Evolutionary conservation across 768 basidiomycete species (phyloP).

Genomic region (Phylloporus scabripes): DNA sequence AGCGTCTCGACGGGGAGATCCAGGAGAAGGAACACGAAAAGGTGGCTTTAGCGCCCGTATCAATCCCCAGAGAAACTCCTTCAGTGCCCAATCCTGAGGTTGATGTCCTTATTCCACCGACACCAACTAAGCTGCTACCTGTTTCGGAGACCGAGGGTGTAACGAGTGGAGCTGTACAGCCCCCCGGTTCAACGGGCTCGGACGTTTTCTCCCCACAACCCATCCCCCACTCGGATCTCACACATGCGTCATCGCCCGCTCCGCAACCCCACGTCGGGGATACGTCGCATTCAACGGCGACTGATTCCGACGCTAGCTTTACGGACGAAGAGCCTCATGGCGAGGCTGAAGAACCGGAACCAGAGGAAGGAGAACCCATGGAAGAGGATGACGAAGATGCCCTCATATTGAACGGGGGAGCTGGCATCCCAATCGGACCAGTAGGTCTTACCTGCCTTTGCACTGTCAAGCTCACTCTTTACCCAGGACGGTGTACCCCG

Average conservation of each 20-base stretch:
- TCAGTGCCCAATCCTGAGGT: slow-evolving; percentile 25
- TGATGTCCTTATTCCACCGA: slow-evolving; percentile 43
- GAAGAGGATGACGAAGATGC: slow-evolving; percentile 86
- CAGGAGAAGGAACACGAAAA: slow-evolving; percentile 37
- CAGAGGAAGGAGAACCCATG: slow-evolving; percentile 52
- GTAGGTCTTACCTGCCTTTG: slow-evolving; percentile 42
- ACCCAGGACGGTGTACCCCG: slow-evolving; percentile 76
- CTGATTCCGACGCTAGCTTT: slow-evolving; percentile 38
- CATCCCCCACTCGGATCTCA: slow-evolving; percentile 19
- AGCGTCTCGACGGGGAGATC: slow-evolving; percentile 16
- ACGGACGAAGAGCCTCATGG: slow-evolving; percentile 61
- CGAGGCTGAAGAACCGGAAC: slow-evolving; percentile 62
- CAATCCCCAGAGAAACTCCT: slow-evolving; percentile 18
- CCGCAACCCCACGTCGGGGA: slow-evolving; percentile 28
- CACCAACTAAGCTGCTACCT: slow-evolving; percentile 47
- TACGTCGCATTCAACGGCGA: slow-evolving; percentile 27
- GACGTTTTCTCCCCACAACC: slow-evolving; percentile 29
- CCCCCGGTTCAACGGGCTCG: slow-evolving; percentile 74
- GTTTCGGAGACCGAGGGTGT: slow-evolving; percentile 79
- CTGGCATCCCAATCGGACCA: slow-evolving; percentile 90
- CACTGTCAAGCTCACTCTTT: slow-evolving; percentile 3
- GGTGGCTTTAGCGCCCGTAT: slow-evolving; percentile 20
- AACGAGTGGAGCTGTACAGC: slow-evolving; percentile 87
- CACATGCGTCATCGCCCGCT: slow-evolving; percentile 20
- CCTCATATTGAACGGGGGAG: slow-evolving; percentile 85